Evolutionary conservation across 1,284 basidiomycete genomes (phyloP).

Genomic region (Heterobasidion occidentale): DNA sequence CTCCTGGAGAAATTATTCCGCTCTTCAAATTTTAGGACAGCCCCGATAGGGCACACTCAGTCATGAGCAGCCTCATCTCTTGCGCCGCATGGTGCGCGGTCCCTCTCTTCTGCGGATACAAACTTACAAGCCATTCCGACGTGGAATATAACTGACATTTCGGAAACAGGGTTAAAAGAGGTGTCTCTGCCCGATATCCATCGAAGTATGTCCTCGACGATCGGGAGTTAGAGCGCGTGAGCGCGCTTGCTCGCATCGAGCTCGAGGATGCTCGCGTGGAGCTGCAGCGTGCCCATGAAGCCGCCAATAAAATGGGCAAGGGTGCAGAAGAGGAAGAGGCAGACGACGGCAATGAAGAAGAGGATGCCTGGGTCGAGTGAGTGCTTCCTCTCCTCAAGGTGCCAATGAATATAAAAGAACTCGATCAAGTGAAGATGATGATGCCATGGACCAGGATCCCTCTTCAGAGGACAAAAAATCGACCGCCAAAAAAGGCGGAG

Average conservation of each 20-base stretch:
- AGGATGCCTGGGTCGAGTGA: constrained; percentile 77
- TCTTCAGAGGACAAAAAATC: not conserved
- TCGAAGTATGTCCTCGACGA: constrained; percentile 90
- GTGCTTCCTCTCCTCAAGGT: constrained; percentile 25
- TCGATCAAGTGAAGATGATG: constrained; percentile 36
- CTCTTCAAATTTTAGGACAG: not conserved
- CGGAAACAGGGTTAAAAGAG: constrained; percentile 72
- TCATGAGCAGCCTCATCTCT: constrained; percentile 70
- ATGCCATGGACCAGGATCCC: constrained; percentile 64
- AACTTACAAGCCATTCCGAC: not conserved
- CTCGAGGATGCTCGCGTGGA: constrained; percentile 84
- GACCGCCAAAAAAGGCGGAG: constrained; percentile 33
- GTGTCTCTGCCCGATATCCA: constrained; percentile 72
- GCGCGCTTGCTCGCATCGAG: constrained; percentile 80
- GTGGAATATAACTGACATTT: not conserved
- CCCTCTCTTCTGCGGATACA: not conserved
- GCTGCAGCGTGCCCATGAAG: constrained; percentile 75
- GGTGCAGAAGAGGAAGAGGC: constrained; percentile 52
- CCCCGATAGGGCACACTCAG: not conserved
- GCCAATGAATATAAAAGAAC: constrained; percentile 13
- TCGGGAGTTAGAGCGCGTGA: constrained; percentile 85
- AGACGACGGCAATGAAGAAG: constrained; percentile 42
- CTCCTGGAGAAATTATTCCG: too few species aligned
- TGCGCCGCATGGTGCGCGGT: constrained; percentile 35
- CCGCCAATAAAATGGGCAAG: constrained; percentile 66